Evolutionary conservation across 768 basidiomycete genomes (phyloP).

Genomic region (Neoboletus brunneissimus): DNA sequence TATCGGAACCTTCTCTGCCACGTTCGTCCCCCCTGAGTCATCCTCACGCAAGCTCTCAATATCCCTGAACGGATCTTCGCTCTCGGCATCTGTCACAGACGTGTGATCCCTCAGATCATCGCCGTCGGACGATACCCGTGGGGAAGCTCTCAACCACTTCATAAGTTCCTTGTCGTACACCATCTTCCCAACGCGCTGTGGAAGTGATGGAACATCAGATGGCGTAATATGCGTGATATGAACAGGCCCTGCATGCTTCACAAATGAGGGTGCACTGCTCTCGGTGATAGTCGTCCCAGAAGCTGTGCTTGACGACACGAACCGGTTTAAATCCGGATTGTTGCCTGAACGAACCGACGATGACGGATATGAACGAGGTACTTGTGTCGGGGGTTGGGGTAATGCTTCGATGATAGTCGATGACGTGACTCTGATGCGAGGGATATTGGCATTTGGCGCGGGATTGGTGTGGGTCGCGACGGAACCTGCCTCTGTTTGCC

Average conservation of each 20-base stretch:
- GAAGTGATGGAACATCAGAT: constrained; percentile 69
- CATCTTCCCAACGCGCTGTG: constrained; percentile 85
- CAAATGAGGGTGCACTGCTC: constrained; percentile 75
- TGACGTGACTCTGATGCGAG: constrained; percentile 29
- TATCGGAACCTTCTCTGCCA: constrained; percentile 1
- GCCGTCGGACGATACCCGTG: constrained; percentile 30
- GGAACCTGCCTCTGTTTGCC: constrained; percentile 27
- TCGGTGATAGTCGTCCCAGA: constrained; percentile 70
- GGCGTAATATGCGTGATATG: constrained; percentile 82
- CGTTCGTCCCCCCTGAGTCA: constrained; percentile 34
- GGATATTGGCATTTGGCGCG: constrained; percentile 14
- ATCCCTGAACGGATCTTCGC: constrained; percentile 89
- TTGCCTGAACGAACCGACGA: constrained; percentile 49
- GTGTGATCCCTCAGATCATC: constrained; percentile 33
- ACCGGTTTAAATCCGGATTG: constrained; percentile 79
- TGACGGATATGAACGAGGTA: constrained; percentile 43
- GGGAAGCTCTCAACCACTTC: constrained; percentile 76
- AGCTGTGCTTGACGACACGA: constrained; percentile 85
- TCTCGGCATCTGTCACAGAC: constrained; percentile 43
- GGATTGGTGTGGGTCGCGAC: constrained; percentile 6
- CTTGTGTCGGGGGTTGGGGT: constrained; percentile 33
- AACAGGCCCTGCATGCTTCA: constrained; percentile 77
- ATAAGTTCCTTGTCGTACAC: constrained; percentile 78
- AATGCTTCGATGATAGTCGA: constrained; percentile 28
- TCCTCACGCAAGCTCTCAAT: constrained; percentile 84